Evolutionary conservation across 2,329 filamentous ascomycete genomes (phyloP).

Genomic region (Alternaria ethzedia): DNA sequence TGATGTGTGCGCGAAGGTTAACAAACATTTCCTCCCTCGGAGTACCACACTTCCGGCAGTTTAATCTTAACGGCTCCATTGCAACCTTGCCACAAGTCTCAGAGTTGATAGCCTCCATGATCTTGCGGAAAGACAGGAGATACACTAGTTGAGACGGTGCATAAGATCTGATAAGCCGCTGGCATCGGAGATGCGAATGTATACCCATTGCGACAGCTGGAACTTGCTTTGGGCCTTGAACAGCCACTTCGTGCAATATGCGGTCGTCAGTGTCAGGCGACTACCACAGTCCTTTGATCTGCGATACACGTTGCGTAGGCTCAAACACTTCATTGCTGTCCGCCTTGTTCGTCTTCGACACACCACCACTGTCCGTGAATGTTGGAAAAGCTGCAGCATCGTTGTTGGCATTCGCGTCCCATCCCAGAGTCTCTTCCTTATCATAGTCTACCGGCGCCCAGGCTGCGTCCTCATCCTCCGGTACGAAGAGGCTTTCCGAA

Average conservation of each 20-base stretch:
- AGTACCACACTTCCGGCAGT: too few relatives aligned
- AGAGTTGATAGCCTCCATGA: too few relatives aligned
- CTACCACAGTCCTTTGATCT: slow-evolving; percentile 53
- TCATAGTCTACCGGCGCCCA: slow-evolving; percentile 76
- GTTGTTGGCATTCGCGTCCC: slow-evolving; percentile 71
- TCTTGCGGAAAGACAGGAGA: not conserved
- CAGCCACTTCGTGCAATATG: not conserved
- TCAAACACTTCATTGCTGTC: slow-evolving; percentile 58
- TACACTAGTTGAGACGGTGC: not conserved
- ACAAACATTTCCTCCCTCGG: too few relatives aligned
- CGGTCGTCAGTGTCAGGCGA: not conserved
- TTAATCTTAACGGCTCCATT: too few relatives aligned
- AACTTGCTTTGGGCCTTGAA: not conserved
- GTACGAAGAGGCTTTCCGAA: slow-evolving; percentile 74
- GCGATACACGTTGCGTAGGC: slow-evolving; percentile 76
- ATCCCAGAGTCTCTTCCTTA: slow-evolving; percentile 72
- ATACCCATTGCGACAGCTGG: not conserved
- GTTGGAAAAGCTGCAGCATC: slow-evolving; percentile 50
- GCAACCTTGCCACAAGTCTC: too few relatives aligned
- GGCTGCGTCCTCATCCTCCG: slow-evolving; percentile 68
- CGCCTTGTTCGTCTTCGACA: slow-evolving; percentile 30
- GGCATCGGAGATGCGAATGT: not conserved
- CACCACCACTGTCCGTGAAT: slow-evolving; percentile 51
- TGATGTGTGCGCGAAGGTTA: not conserved
- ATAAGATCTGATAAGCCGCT: not conserved